These are phyloP conservation scores for Pulveroboletus sp. DNA, from an alignment of 768 basidiomycete species.

Conservation along the genomic window DNA sequence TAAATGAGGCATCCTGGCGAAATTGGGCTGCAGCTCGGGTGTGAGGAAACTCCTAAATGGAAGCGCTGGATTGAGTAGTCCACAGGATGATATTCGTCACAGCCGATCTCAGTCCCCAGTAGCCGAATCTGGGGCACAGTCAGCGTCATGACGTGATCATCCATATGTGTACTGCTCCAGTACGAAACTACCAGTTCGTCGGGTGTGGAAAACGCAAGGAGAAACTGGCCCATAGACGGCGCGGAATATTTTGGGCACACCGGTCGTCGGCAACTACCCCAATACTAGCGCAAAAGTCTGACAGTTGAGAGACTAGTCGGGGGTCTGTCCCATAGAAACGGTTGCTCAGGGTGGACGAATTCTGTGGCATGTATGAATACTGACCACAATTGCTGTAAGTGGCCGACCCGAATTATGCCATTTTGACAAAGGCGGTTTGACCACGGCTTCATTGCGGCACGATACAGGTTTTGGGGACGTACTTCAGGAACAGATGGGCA, in stretches of 20 bases:
- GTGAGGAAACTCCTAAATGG: not conserved
- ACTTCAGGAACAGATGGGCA: too few relatives aligned
- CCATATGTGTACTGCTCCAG: not conserved
- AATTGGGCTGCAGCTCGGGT: not conserved
- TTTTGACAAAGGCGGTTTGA: not conserved
- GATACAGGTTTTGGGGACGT: too few relatives aligned
- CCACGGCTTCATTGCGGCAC: conserved; percentile 12
- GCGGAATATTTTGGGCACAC: not conserved
- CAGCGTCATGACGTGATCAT: not conserved
- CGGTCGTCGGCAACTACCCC: not conserved
- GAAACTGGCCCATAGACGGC: not conserved
- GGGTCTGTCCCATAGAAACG: conserved; percentile 4
- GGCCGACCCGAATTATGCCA: not conserved
- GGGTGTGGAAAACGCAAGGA: not conserved
- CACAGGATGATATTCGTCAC: not conserved
- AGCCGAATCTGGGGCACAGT: not conserved
- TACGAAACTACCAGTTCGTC: too few relatives aligned
- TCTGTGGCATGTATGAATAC: too few relatives aligned
- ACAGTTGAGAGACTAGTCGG: too few relatives aligned
- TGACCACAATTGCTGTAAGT: conserved; percentile 1
- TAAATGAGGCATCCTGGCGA: conserved; percentile 1
- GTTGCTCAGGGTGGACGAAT: too few relatives aligned
- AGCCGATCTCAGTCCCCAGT: not conserved
- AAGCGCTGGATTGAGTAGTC: not conserved
- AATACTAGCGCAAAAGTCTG: too few relatives aligned